Conservation (phyloP, 495 filamentous ascomycete genomes). For the Hyaloscypha bicolor region DNA sequence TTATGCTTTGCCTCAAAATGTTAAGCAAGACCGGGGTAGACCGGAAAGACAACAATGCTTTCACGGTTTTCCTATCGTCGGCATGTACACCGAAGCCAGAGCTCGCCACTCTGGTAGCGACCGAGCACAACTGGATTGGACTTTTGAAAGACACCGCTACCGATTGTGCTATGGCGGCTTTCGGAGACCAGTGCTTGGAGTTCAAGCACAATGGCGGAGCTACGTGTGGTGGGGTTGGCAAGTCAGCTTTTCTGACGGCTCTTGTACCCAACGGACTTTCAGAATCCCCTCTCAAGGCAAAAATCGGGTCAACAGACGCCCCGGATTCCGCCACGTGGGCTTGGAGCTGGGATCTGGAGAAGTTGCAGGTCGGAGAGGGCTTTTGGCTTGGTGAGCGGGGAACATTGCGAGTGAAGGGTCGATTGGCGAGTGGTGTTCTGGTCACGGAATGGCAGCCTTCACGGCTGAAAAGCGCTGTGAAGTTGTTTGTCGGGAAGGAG, state of each 20-base stretch:
- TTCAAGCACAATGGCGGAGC: background rate
- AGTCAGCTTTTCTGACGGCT: background rate
- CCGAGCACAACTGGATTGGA: slow-evolving; percentile 14
- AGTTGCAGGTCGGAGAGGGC: background rate
- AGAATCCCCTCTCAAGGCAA: no score
- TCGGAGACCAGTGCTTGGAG: slow-evolving; percentile 3
- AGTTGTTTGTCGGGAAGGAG: background rate
- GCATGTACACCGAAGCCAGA: slow-evolving; percentile 15
- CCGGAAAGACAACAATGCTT: slow-evolving; percentile 6
- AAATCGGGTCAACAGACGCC: no score
- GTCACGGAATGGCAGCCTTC: background rate
- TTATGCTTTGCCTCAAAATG: slow-evolving; percentile 15
- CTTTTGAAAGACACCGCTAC: slow-evolving; percentile 12
- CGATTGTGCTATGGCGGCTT: slow-evolving; percentile 12
- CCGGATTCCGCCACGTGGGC: background rate
- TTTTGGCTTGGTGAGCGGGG: background rate
- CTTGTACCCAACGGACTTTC: no score
- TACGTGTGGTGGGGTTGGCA: slow-evolving; percentile 7
- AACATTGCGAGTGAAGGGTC: background rate
- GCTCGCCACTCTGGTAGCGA: background rate
- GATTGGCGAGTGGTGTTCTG: background rate
- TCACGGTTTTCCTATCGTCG: slow-evolving; percentile 1
- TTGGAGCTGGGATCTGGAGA: background rate
- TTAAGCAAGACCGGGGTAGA: slow-evolving; percentile 12
- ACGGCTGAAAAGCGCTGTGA: background rate